Base-by-base conservation (phyloP, 805 yeast species). In the Danielozyma ontarioensis region DNA sequence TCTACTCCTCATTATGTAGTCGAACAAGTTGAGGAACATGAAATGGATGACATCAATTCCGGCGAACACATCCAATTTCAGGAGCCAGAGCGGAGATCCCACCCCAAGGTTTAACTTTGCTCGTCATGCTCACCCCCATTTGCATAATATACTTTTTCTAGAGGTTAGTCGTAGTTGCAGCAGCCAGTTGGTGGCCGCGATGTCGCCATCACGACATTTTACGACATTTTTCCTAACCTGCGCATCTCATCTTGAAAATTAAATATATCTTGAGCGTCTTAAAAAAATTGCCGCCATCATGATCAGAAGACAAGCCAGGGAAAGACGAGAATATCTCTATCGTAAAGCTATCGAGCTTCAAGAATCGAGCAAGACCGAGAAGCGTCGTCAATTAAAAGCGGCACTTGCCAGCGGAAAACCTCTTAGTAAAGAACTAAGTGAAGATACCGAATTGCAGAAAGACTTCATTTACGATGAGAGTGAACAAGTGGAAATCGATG, bases 251-350 rank as follows among this genome's bases (percentile, higher is more conserved):
- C 35, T 31, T 27, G 10, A 19, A 19, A 19, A 19, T 6, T 19
- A 6, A 19, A 28, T 21, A 23, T 12, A 17, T 22, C 14, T 23
- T 18, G 8, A 29, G 8, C 21, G 15, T 26, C 18, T 14, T 16
- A 25, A n/a, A 14, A 14, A n/a, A 11, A 13, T 14, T 17, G 11
- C 21, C 14, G n/a, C 25, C 36, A 41, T n/a, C 13, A 66, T 66
- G 96, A 62, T 87, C 36, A 77, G 98, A 61, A 78, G 87, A 68
- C 95, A 90, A 53, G 97, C 97, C 5, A 79, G 98, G 64, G 97
- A 93, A 58, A 76, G 98, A 65, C 78, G 95, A 59, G 97, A 93
- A 53, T 93, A 89, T 51, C 68, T 93, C 17, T 93, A 85, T 65
- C 74, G 87, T 32, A 88, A 89, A 55, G 85, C 96, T 0, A 77